A percentile compares a stretch with the other conserved stretches of the same genome.
Conservation (phyloP, 2,329 filamentous ascomycete genomes). For the Pseudocercospora cruenta region DNA sequence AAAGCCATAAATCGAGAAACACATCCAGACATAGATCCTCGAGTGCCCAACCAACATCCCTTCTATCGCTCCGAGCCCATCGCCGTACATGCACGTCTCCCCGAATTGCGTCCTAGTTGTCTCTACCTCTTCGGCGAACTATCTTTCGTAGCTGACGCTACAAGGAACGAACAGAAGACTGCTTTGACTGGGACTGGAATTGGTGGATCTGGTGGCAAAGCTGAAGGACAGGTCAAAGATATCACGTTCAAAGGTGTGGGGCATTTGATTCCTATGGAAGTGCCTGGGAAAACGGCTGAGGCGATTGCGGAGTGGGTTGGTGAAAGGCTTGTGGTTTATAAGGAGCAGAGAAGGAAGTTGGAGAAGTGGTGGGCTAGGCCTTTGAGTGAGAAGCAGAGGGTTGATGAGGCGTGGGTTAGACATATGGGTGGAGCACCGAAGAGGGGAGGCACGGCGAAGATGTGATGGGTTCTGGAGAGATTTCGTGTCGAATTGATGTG, state of each 20-base stretch:
- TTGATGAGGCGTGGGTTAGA: conserved; percentile 17
- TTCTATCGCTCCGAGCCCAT: conserved; percentile 71
- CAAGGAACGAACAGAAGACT: conserved; percentile 61
- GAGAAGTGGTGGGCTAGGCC: conserved; percentile 18
- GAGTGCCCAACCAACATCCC: conserved; percentile 42
- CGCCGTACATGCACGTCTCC: conserved; percentile 60
- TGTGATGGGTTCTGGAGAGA: neutral
- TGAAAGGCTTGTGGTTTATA: conserved; percentile 17
- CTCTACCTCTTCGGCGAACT: conserved; percentile 70
- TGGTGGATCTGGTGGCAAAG: conserved; percentile 68
- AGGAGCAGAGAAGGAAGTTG: conserved; percentile 21
- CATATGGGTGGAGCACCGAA: conserved; percentile 17
- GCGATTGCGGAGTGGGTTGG: conserved; percentile 19
- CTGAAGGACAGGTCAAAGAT: conserved; percentile 67
- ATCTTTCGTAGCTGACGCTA: conserved; percentile 59
- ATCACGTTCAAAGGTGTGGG: conserved; percentile 68
- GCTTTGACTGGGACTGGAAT: conserved; percentile 64
- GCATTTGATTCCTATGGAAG: conserved; percentile 84
- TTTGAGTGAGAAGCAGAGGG: conserved; percentile 14
- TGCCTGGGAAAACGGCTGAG: conserved; percentile 32
- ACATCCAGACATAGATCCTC: conserved; percentile 46
- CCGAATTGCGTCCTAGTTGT: conserved; percentile 64
- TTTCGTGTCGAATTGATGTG: no score
- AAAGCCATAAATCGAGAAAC: conserved; percentile 43
- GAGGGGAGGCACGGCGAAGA: conserved; percentile 1